Evolutionary conservation across 2,329 filamentous ascomycete species (phyloP).

Genomic region (Fusarium paranaense): DNA sequence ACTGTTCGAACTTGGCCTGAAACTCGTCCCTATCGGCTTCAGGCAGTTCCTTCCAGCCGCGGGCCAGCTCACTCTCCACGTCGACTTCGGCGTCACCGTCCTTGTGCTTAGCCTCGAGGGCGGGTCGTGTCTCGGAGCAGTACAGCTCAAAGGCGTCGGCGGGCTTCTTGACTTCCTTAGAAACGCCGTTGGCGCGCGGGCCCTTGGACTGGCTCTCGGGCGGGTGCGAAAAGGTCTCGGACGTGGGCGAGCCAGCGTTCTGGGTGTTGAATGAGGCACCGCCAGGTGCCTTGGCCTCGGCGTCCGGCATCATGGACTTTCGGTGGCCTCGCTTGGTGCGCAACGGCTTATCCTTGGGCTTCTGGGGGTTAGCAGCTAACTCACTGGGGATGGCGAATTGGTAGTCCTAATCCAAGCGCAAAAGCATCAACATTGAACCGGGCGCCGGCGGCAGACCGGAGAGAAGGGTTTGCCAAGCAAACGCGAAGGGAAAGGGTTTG

Average conservation of each 20-base stretch:
- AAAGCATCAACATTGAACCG: slow-evolving; percentile 50
- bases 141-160: slow-evolving; percentile 66
- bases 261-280: slow-evolving; percentile 59
- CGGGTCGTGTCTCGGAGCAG: slow-evolving; percentile 61
- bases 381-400: slow-evolving; percentile 48
- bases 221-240: slow-evolving; percentile 58
- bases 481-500: slow-evolving; percentile 1
- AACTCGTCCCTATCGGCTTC: slow-evolving; percentile 63
- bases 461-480: slow-evolving; percentile 32
- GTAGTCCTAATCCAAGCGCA: slow-evolving; percentile 50
- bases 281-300: slow-evolving; percentile 55
- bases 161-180: slow-evolving; percentile 57
- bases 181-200: slow-evolving; percentile 54
- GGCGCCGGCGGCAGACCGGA: slow-evolving; percentile 34
- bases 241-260: slow-evolving; percentile 61
- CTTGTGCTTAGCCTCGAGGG: slow-evolving; percentile 58
- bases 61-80: slow-evolving; percentile 67
- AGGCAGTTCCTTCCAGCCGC: slow-evolving; percentile 65
- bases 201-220: slow-evolving; percentile 47
- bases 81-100: slow-evolving; percentile 47
- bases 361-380: slow-evolving; percentile 51
- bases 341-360: slow-evolving; percentile 84
- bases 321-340: slow-evolving; percentile 79
- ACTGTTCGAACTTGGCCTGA: slow-evolving; percentile 49
- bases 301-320: slow-evolving; percentile 64